Percentiles rank a stretch among this genome's conserved stretches.
Evolutionary conservation across 2,329 filamentous ascomycete species (phyloP).

Genomic region (Trichoderma breve): DNA sequence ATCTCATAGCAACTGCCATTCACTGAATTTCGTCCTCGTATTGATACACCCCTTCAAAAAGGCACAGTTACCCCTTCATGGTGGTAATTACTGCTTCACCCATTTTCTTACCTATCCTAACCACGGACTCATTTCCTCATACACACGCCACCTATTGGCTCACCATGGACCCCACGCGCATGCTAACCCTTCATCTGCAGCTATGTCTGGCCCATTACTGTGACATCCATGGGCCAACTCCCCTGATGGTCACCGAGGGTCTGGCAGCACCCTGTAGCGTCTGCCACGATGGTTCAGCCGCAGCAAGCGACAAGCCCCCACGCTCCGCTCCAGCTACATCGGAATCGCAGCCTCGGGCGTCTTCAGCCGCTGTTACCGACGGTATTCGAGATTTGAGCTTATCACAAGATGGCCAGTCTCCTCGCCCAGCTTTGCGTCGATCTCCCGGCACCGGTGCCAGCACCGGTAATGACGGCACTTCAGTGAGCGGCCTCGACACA

Average conservation of each 20-base stretch:
- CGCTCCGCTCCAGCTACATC: slow-evolving; percentile 41
- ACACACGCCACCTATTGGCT: neutral
- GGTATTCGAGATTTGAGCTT: slow-evolving; percentile 49
- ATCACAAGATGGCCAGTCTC: slow-evolving; percentile 43
- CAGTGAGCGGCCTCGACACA: slow-evolving; percentile 47
- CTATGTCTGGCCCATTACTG: slow-evolving; percentile 69
- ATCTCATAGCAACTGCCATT: neutral
- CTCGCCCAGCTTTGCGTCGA: slow-evolving; percentile 43
- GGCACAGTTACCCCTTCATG: neutral
- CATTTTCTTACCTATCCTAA: neutral
- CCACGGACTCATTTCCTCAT: neutral
- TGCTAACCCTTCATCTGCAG: slow-evolving; percentile 47
- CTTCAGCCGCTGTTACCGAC: slow-evolving; percentile 44
- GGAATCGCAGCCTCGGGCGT: slow-evolving; percentile 33
- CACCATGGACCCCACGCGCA: slow-evolving; percentile 31
- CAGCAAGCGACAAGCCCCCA: slow-evolving; percentile 34
- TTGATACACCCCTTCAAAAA: neutral
- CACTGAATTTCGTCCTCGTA: neutral
- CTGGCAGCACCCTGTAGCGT: slow-evolving; percentile 58
- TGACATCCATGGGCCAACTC: slow-evolving; percentile 67
- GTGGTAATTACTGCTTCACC: neutral
- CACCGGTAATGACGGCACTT: slow-evolving; percentile 30
- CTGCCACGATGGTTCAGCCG: slow-evolving; percentile 49
- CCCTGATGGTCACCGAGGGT: slow-evolving; percentile 68
- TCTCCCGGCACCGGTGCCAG: slow-evolving; percentile 34